Conservation (phyloP, 2,329 filamentous ascomycete species). For the Lachnellula suecica region DNA sequence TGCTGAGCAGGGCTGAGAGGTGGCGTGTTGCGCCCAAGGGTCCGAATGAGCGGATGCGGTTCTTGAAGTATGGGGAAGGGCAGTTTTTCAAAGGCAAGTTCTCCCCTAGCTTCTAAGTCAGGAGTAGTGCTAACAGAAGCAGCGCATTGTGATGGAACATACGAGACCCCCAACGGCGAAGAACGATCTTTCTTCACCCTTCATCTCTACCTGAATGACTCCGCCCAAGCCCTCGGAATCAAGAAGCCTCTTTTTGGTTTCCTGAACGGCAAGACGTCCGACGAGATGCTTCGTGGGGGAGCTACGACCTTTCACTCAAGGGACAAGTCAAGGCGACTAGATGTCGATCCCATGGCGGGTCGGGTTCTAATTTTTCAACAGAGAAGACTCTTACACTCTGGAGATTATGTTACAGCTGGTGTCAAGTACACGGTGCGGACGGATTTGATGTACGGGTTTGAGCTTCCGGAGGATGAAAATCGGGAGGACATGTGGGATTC, state of each 20-base stretch:
- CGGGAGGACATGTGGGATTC: no score
- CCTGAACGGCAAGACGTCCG: background rate
- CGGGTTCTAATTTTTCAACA: conserved; percentile 63
- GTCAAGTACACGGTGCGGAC: conserved; percentile 57
- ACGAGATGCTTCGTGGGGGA: conserved; percentile 42
- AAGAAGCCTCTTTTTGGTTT: conserved; percentile 6
- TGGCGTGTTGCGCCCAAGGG: conserved; percentile 32
- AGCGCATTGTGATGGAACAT: conserved; percentile 69
- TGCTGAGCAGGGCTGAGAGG: conserved; percentile 15
- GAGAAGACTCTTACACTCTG: conserved; percentile 48
- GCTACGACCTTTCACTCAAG: conserved; percentile 53
- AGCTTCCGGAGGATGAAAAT: conserved; percentile 7
- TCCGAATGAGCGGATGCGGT: conserved; percentile 73
- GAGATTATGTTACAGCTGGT: conserved; percentile 50
- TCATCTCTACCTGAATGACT: conserved; percentile 55
- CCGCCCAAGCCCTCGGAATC: conserved; percentile 39
- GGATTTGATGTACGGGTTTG: conserved; percentile 50
- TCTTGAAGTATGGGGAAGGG: conserved; percentile 69
- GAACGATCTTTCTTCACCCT: conserved; percentile 47
- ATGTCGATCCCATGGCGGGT: conserved; percentile 56
- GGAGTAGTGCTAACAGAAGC: conserved; percentile 16
- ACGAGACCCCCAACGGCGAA: conserved; percentile 37
- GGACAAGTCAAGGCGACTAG: conserved; percentile 42
- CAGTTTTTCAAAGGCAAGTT: conserved; percentile 63
- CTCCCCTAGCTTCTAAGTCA: conserved; percentile 5